Evolutionary conservation across 2,329 filamentous ascomycete genomes (phyloP), one percentile per base, ranked within the genome.

Genomic region (Chaetothyriales sp.): DNA sequence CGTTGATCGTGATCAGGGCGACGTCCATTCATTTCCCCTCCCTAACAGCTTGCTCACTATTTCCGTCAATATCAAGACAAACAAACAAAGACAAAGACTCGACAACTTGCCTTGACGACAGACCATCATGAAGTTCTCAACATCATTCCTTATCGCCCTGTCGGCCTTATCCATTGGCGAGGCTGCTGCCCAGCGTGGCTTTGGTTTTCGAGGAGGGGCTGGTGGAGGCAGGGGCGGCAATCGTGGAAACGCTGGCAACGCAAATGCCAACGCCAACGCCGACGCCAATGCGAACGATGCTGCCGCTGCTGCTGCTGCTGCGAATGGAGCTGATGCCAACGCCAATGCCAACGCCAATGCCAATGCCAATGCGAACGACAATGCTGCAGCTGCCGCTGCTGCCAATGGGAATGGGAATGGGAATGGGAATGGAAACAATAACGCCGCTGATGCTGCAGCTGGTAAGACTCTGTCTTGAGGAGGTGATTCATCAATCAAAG

Each of bases 201-300:
- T 32, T 25, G 26, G 26, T n/a, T 47, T 47, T 25, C 2, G 5
- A 10, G 51, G 44, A 2, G 22, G 22, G n/a, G 26, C 6, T 15
- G 15, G 15, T 19, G 43, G 10, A 10, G 43, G 25, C 5, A 44
- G 22, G 22, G 22, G 22, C 22, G 47, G 47, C 10, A 26, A 19
- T n/a, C n/a, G n/a, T 20, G 15, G 1, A 5, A 43, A 20, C 25
- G 48, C 39, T 46, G 47, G 49, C 12, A 50, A 49, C 28, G 54
- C 53, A 32, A 45, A 53, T 26, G 53, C 55, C 18, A 55, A 55
- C 43, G 53, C 55, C 48, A 53, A 52, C 25, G 49, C 51, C 19
- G 52, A 59, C 44, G 51, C 54, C 43, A 53, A 56, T n/a, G 48
- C 53, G 25, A 54, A 63, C 48, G 49, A 53, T 25, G 52, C 22